These are phyloP conservation scores for Irpex sp. DNA, from an alignment of 1,284 basidiomycete genomes.

Conservation along the genomic window DNA sequence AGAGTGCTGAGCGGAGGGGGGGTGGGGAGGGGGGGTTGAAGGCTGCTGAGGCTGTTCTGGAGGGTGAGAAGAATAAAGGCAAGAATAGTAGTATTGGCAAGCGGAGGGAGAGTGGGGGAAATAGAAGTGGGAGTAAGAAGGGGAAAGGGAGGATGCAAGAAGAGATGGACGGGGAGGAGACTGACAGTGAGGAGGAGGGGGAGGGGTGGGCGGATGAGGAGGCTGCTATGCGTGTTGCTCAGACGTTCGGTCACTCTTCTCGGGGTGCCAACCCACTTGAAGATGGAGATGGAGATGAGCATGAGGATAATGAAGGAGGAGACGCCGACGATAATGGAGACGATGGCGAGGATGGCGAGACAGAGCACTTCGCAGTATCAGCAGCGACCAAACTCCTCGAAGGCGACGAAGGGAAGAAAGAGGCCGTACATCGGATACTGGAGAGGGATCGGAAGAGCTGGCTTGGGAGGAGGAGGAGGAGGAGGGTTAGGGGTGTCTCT, in stretches of 20 bases:
- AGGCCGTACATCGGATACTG: slow-evolving; percentile 40
- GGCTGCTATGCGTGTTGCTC: slow-evolving; percentile 34
- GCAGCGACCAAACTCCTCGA: slow-evolving; percentile 35
- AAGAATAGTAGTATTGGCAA: too few species aligned
- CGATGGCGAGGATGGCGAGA: too few species aligned
- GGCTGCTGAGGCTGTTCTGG: slow-evolving; percentile 15
- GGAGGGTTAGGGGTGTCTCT: slow-evolving; percentile 27
- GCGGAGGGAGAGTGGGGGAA: too few species aligned
- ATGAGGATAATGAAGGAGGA: slow-evolving; percentile 5
- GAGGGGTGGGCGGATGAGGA: slow-evolving; percentile 34
- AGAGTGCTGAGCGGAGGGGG: slow-evolving; percentile 22
- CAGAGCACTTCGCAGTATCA: slow-evolving; percentile 24
- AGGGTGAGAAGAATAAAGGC: slow-evolving; percentile 16
- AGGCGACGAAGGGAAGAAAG: slow-evolving; percentile 31
- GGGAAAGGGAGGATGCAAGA: not conserved
- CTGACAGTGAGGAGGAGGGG: slow-evolving; percentile 32
- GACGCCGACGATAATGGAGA: too few species aligned
- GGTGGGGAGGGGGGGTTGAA: slow-evolving; percentile 20
- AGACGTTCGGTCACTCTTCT: too few species aligned
- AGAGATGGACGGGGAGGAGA: slow-evolving; percentile 27
- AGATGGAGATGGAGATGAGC: too few species aligned
- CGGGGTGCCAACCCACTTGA: too few species aligned
- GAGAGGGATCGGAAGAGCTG: slow-evolving; percentile 30
- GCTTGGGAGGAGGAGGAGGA: slow-evolving; percentile 27
- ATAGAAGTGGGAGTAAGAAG: not conserved